Percentiles rank a stretch among this genome's conserved stretches.
Conservation (phyloP, 108 stramenopile species). For the Nitzschia inconspicua region DNA sequence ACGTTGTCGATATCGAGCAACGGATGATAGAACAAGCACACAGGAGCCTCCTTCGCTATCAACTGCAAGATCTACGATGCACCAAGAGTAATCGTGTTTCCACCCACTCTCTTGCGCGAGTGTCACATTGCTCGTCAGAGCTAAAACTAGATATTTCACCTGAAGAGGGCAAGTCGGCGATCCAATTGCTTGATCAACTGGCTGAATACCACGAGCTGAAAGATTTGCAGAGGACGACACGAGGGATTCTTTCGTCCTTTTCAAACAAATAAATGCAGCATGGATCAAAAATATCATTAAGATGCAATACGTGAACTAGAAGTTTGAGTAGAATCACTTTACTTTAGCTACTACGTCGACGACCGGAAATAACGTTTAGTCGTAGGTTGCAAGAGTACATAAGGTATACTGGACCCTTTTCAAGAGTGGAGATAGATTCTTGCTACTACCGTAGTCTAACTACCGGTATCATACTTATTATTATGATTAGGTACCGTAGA, state of each 20-base stretch:
- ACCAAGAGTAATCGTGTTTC: conserved; percentile 75
- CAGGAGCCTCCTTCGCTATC: conserved; percentile 74
- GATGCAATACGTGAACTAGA: too few species aligned
- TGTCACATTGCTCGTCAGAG: conserved; percentile 65
- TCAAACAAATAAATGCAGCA: too few species aligned
- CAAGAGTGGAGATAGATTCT: too few species aligned
- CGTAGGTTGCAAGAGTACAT: too few species aligned
- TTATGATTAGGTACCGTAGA: too few species aligned
- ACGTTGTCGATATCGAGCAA: conserved; percentile 72
- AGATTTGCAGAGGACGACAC: conserved; percentile 32
- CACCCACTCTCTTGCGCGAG: conserved; percentile 39
- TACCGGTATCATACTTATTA: too few species aligned
- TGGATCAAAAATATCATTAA: too few species aligned
- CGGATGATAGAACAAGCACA: conserved; percentile 80
- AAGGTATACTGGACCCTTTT: too few species aligned
- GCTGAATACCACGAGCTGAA: conserved; percentile 70
- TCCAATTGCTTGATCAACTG: conserved; percentile 55
- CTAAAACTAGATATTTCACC: conserved; percentile 73
- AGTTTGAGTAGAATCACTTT: too few species aligned
- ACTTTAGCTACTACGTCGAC: too few species aligned
- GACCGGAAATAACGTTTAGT: too few species aligned
- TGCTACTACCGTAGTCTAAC: too few species aligned
- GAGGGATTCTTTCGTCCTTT: conserved; percentile 18
- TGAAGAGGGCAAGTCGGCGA: conserved; percentile 41
- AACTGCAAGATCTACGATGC: conserved; percentile 93